These are phyloP conservation scores for Phenoliferia sp. DNA, from an alignment of 1,284 basidiomycete species.

Conservation along the genomic window DNA sequence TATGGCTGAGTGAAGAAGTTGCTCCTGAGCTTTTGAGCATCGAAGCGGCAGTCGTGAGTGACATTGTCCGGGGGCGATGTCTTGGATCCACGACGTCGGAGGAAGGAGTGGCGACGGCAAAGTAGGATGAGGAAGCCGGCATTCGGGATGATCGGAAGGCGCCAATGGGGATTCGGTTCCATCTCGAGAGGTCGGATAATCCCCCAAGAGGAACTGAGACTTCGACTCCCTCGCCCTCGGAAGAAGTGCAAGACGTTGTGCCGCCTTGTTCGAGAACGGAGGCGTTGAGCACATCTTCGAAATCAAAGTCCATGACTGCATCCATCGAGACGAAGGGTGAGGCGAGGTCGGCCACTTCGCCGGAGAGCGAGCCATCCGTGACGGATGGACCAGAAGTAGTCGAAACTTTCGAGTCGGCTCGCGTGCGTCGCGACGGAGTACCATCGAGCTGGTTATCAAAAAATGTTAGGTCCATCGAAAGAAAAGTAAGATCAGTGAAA, in stretches of 20 bases:
- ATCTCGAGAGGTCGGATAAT: slow-evolving; percentile 35
- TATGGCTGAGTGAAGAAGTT: slow-evolving; percentile 4
- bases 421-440: slow-evolving; percentile 23
- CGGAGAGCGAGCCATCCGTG: slow-evolving; percentile 19
- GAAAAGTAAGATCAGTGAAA: background rate
- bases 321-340: slow-evolving; percentile 21
- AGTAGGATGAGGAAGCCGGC: too few relatives aligned
- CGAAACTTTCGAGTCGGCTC: slow-evolving; percentile 31
- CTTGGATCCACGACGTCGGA: too few relatives aligned
- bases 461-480: too few relatives aligned
- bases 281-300: slow-evolving; percentile 34
- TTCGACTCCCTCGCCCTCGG: slow-evolving; percentile 16
- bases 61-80: too few relatives aligned
- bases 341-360: slow-evolving; percentile 13
- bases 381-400: slow-evolving; percentile 28
- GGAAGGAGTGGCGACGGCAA: too few relatives aligned
- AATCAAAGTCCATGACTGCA: slow-evolving; percentile 22
- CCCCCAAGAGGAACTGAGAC: background rate
- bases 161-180: slow-evolving; percentile 38
- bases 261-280: slow-evolving; percentile 16
- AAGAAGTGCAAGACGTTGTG: slow-evolving; percentile 7
- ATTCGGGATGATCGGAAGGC: slow-evolving; percentile 33
- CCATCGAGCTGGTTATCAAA: slow-evolving; percentile 13
- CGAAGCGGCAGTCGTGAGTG: too few relatives aligned
- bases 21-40: too few relatives aligned